Base-by-base conservation (phyloP, 306 rosid species). In the Cotoneaster glaucophyllus region DNA sequence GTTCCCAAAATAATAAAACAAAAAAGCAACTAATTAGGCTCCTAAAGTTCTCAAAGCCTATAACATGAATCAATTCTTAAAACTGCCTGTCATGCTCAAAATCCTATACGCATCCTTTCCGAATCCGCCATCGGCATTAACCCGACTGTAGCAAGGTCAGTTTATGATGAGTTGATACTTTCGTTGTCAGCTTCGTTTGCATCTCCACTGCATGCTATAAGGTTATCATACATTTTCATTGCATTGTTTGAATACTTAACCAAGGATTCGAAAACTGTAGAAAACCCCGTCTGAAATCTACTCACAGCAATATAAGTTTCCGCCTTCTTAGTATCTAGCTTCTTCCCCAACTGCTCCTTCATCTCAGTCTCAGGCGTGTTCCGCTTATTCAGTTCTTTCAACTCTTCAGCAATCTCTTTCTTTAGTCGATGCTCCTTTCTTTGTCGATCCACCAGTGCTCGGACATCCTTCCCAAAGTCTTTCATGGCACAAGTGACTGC, bases 161-260 rank as follows among this genome's bases (percentile, higher is more conserved):
- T 79, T 59, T 71, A 80, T 52, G 84, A 70, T 17, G 74, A 22
- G 56, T 79, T 77, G 76, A 64, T 82, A 52, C 45, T 83, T 74
- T 75, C 81, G 63, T 76, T 89, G 66, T 73, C 64, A 6, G 70
- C 25, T 25, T 9, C 19, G 67, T 21, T 43, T 57, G 75, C 70
- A 77, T 86, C 81, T 74, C 84, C 93, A 69, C 87, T 70, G 73
- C 58, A 82, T 61, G 81, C 72, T 31, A 83, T 85, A 11, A 50
- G 54, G 8, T 50, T 50, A 5, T 50, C 8, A 15, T 17, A 5
- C 54, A 50, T 50, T 50, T 17, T 50, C 21, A 17, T 5, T 50
- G 0, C 54, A 50, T 6, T 50, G 3, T 17, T 15, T 48, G 21
- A 50, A 50, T 5, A 50, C 54, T 50, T 21, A 50, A 15, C 54